Conservation (phyloP, 495 filamentous ascomycete species). For the Podospora didyma region DNA sequence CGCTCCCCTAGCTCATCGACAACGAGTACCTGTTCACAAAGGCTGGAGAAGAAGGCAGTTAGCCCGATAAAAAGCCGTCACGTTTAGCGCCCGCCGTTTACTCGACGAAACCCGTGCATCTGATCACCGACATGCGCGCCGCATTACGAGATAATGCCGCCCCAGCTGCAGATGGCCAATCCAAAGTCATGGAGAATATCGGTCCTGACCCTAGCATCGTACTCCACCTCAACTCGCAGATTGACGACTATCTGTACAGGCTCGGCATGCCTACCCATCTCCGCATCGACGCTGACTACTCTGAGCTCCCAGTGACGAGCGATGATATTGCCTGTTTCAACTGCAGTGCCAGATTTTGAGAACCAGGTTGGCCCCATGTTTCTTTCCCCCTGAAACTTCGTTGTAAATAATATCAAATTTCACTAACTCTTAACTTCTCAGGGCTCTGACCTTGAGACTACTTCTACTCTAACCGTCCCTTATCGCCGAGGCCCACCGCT, state of each 20-base stretch:
- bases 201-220: conserved; percentile 12
- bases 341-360: neutral
- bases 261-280: conserved; percentile 10
- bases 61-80: conserved; percentile 13
- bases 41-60: conserved; percentile 8
- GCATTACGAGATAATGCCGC: neutral
- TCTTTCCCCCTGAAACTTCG: no score
- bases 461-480: conserved; percentile 15
- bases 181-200: neutral
- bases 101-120: neutral
- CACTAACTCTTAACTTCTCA: no score
- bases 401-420: no score
- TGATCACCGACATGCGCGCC: neutral
- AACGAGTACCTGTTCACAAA: conserved; percentile 26
- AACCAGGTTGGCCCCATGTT: neutral
- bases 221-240: conserved; percentile 6
- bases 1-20: conserved; percentile 23
- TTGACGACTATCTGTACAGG: conserved; percentile 12
- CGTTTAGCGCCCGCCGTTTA: conserved; percentile 4
- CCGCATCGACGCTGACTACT: conserved; percentile 2
- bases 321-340: neutral
- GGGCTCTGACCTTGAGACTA: conserved; percentile 2
- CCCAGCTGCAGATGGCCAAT: no score
- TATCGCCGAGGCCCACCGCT: conserved; percentile 1
- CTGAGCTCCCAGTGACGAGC: neutral